A percentile compares a stretch with the other conserved stretches of the same genome.
phyloP scores from a whole-genome alignment of 805 yeast species.

The Candida andamanensis region DNA sequence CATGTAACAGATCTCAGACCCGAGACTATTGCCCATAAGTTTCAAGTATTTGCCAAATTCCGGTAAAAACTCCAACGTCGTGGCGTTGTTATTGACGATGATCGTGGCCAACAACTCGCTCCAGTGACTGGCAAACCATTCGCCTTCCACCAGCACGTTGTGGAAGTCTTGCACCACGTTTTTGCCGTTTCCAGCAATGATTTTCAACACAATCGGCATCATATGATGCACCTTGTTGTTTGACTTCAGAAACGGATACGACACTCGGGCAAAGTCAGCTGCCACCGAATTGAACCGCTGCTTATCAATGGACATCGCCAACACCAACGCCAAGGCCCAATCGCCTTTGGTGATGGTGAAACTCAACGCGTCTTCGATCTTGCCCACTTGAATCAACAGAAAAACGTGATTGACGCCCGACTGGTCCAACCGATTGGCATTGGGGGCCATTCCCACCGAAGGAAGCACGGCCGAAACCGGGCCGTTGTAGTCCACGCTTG shows the following conservation, averaged over 20 bases:
- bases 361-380: constrained; percentile 60
- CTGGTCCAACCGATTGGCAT: constrained; percentile 39
- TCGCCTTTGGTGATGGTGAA: constrained; percentile 59
- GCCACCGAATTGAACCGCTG: constrained; percentile 56
- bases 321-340: constrained; percentile 71
- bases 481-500: constrained; percentile 28
- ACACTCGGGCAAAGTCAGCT: constrained; percentile 49
- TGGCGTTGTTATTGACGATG: constrained; percentile 32
- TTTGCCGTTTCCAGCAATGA: constrained; percentile 56
- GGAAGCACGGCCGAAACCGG: constrained; percentile 11
- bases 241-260: constrained; percentile 36
- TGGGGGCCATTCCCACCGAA: constrained; percentile 23
- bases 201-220: constrained; percentile 56
- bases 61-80: constrained; percentile 37
- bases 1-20: constrained; percentile 43
- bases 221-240: constrained; percentile 37
- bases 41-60: constrained; percentile 49
- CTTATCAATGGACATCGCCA: constrained; percentile 63
- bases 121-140: constrained; percentile 52
- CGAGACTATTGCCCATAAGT: constrained; percentile 20
- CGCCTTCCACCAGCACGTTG: constrained; percentile 34
- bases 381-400: constrained; percentile 51
- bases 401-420: constrained; percentile 30
- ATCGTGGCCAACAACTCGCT: constrained; percentile 34
- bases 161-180: constrained; percentile 48